phyloP scores from a whole-genome alignment of 345 rosid genomes.

The Gynandropsis gynandra region DNA sequence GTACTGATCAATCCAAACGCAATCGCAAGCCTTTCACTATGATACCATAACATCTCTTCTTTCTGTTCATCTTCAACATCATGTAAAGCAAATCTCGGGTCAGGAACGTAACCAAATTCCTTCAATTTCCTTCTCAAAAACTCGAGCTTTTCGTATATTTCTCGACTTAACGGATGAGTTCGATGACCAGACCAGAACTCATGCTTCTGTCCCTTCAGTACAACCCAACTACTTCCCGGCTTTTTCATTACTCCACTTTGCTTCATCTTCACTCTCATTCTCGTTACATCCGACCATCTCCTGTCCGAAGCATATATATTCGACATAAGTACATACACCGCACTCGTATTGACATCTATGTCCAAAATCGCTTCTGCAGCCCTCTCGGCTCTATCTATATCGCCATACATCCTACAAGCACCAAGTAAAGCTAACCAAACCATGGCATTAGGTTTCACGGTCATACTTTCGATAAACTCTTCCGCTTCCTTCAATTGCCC shows the following conservation, averaged over 20 bases:
- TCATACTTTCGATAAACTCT: constrained; percentile 42
- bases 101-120: constrained; percentile 53
- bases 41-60: constrained; percentile 53
- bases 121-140: constrained; percentile 55
- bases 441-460: constrained; percentile 40
- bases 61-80: constrained; percentile 69
- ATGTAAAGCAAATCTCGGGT: constrained; percentile 46
- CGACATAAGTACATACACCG: constrained; percentile 51
- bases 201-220: constrained; percentile 40
- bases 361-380: constrained; percentile 41
- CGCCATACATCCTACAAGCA: constrained; percentile 54
- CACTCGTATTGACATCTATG: constrained; percentile 49
- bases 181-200: constrained; percentile 54
- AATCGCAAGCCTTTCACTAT: constrained; percentile 66
- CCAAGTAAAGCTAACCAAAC: constrained; percentile 72
- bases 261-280: constrained; percentile 56
- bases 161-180: constrained; percentile 37
- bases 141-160: constrained; percentile 39
- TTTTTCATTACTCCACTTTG: constrained; percentile 42
- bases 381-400: constrained; percentile 54
- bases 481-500: constrained; percentile 66
- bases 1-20: constrained; percentile 45
- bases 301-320: constrained; percentile 61
- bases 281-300: constrained; percentile 50
- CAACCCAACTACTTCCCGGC: constrained; percentile 60